These are phyloP conservation scores for Diaporthe caulivora DNA, from an alignment of 2,329 filamentous ascomycete species.

Conservation along the genomic window DNA sequence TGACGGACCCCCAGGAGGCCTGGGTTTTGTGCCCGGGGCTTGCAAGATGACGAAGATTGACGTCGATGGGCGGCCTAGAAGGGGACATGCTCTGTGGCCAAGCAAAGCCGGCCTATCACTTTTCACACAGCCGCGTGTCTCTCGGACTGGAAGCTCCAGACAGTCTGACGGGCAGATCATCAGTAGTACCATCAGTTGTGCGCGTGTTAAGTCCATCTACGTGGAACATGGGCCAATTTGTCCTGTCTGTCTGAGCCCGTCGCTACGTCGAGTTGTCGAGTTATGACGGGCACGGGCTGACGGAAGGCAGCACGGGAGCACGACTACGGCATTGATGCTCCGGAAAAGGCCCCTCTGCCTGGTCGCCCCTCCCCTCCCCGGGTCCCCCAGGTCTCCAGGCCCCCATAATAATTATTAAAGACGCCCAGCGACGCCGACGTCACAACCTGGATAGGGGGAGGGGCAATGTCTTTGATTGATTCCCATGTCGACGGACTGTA, in stretches of 20 bases:
- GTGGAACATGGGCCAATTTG: no score
- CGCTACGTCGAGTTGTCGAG: no score
- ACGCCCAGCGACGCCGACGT: slow-evolving; percentile 17
- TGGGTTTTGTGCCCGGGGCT: background rate
- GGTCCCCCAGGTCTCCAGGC: background rate
- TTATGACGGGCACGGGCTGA: no score
- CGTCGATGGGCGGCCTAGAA: no score
- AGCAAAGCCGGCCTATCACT: background rate
- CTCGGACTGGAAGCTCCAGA: slow-evolving; percentile 8
- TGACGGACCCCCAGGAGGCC: slow-evolving; percentile 4
- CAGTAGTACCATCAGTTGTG: no score
- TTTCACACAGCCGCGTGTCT: slow-evolving; percentile 17
- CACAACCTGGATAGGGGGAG: slow-evolving; percentile 28
- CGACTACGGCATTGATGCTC: slow-evolving; percentile 13
- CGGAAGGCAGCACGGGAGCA: background rate
- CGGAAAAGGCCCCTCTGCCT: background rate
- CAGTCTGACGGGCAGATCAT: no score
- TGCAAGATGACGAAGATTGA: slow-evolving; percentile 27
- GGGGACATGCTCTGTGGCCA: no score
- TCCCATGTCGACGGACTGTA: background rate
- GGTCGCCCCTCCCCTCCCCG: no score
- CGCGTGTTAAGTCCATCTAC: no score
- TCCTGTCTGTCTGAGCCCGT: background rate
- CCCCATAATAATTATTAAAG: slow-evolving; percentile 26
- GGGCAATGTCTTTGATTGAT: slow-evolving; percentile 31